Percentiles rank a stretch among this genome's conserved stretches.
Conservation (phyloP, 768 basidiomycete genomes). For the Lentinula lateritia region DNA sequence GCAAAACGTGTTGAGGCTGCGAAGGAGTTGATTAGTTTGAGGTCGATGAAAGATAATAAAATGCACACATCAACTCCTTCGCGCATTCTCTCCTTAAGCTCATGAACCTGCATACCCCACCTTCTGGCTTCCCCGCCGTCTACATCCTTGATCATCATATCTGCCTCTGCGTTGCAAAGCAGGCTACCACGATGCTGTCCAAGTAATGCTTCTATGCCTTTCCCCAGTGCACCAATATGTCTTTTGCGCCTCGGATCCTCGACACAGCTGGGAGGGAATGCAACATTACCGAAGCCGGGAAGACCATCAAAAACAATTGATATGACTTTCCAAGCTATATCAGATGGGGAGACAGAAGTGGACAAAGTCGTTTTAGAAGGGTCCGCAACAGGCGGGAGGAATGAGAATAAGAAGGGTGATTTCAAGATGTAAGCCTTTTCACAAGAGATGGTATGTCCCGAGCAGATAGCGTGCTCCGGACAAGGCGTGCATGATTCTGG, state of each 20-base stretch:
- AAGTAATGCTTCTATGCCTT: conserved; percentile 59
- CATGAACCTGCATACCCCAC: conserved; percentile 67
- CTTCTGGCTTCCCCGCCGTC: conserved; percentile 68
- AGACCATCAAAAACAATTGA: conserved; percentile 55
- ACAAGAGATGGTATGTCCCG: conserved; percentile 52
- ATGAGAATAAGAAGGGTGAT: conserved; percentile 53
- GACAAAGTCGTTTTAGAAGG: conserved; percentile 32
- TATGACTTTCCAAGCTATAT: conserved; percentile 41
- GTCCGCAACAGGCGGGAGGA: conserved; percentile 34
- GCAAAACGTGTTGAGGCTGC: not conserved
- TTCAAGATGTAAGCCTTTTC: conserved; percentile 62
- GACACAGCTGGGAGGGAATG: conserved; percentile 68
- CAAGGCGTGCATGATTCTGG: conserved; percentile 69
- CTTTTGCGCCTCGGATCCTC: conserved; percentile 73
- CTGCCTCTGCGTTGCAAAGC: conserved; percentile 51
- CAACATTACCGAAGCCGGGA: conserved; percentile 72
- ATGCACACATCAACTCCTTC: conserved; percentile 46
- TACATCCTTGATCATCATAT: conserved; percentile 27
- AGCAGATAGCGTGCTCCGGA: conserved; percentile 64
- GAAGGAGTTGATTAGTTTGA: not conserved
- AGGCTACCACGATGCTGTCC: conserved; percentile 59
- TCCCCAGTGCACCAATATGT: conserved; percentile 71
- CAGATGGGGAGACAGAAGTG: conserved; percentile 32
- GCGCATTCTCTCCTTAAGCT: conserved; percentile 53
- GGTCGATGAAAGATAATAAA: not conserved